These are phyloP conservation scores for Geotrichum cucujoidarum DNA, from an alignment of 1,139 yeast genomes.

Conservation along the genomic window DNA sequence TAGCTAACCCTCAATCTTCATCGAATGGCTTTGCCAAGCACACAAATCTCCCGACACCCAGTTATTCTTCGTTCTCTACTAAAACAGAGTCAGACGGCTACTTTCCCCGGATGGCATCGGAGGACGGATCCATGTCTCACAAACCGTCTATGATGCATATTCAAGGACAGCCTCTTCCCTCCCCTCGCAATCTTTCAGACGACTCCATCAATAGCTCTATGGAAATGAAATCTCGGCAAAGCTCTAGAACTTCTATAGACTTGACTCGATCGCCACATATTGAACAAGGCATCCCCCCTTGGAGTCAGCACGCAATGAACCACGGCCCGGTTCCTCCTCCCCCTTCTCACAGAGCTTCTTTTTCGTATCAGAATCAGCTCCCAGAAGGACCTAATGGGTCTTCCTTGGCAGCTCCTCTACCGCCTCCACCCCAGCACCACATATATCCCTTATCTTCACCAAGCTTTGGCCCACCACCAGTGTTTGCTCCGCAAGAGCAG, in stretches of 20 bases:
- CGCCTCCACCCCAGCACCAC: too few relatives aligned
- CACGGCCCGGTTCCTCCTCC: too few relatives aligned
- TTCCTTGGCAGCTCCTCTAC: too few relatives aligned
- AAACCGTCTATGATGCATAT: background rate
- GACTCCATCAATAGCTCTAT: too few relatives aligned
- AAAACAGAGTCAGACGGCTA: background rate
- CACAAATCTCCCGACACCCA: background rate
- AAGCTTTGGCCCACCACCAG: background rate
- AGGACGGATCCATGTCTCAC: background rate
- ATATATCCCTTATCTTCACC: background rate
- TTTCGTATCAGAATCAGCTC: too few relatives aligned
- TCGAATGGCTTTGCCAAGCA: background rate
- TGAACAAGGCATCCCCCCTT: too few relatives aligned
- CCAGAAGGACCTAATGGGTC: too few relatives aligned
- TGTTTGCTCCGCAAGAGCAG: background rate
- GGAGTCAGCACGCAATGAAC: too few relatives aligned
- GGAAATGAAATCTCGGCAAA: too few relatives aligned
- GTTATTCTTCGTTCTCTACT: background rate
- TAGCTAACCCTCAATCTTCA: too few relatives aligned
- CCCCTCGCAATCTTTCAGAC: background rate
- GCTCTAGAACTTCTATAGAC: background rate
- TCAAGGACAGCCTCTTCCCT: background rate
- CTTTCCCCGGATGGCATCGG: background rate
- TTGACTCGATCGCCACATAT: background rate
- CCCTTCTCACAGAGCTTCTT: too few relatives aligned